Evolutionary conservation across 2,329 filamentous ascomycete species (phyloP).

Genomic region (Colletotrichum tanaceti): DNA sequence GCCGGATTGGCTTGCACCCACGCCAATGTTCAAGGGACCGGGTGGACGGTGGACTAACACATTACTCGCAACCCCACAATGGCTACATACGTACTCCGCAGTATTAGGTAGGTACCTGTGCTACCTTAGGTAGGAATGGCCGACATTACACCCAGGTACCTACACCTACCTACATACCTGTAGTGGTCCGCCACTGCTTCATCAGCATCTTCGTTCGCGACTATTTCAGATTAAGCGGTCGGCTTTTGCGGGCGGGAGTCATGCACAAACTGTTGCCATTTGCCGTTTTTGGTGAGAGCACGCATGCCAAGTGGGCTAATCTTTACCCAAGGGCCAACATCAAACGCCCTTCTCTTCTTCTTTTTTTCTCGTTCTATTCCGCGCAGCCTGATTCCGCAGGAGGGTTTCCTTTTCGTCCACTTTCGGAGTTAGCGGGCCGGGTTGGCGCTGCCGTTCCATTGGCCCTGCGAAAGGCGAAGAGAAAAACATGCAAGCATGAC

Average conservation of each 20-base stretch:
- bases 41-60: not conserved
- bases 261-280: conserved; percentile 19
- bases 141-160: conserved; percentile 1
- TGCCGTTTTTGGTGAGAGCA: conserved; percentile 10
- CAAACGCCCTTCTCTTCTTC: conserved; percentile 6
- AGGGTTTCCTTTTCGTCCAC: not conserved
- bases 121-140: too few relatives aligned
- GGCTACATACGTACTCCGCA: too few relatives aligned
- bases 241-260: not conserved
- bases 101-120: too few relatives aligned
- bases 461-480: not conserved
- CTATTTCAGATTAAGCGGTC: conserved; percentile 8
- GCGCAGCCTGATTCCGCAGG: too few relatives aligned
- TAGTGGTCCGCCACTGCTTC: not conserved
- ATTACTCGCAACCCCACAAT: not conserved
- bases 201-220: not conserved
- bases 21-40: not conserved
- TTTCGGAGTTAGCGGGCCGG: conserved; percentile 6
- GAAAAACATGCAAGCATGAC: conserved; percentile 17
- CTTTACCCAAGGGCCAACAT: conserved; percentile 24
- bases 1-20: conserved; percentile 11
- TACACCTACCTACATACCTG: too few relatives aligned
- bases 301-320: conserved; percentile 25
- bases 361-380: not conserved
- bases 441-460: conserved; percentile 9